Base-by-base conservation (phyloP, 2,329 filamentous ascomycete species). In the Fusarium mundagurra region DNA sequence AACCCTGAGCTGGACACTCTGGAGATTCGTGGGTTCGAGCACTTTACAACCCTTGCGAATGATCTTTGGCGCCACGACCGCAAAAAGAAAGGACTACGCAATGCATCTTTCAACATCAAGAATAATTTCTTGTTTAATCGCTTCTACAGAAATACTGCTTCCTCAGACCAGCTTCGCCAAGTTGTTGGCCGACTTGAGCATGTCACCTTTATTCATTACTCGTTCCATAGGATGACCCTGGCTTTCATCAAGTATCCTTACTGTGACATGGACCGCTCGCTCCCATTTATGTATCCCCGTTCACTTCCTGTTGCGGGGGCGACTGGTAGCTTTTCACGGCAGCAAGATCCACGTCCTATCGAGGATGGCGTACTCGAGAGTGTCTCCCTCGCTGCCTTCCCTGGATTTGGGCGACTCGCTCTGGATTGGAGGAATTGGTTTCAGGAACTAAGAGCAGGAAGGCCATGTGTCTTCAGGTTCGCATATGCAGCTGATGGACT, bases 1-100 rank as follows among this genome's bases (percentile, higher is more conserved):
- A 54, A 43, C n/a, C 59, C 47, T 54, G 59, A 61, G 29, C 29
- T 54, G 14, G 59, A 61, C 27, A 54, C 29, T 20, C 9, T 54
- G 36, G 29, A 61, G 5, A 29, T 61, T 7, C 3, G 4, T 5
- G 47, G 47, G 11, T n/a, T 39, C 4, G 10, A n/a, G 1, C 18
- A 29, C 10, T 36, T 61, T 24, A 20, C 12, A 12, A 20, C 18
- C 12, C 22, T 61, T 39, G 47, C 29, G 5, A 16, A 22, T 10
- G 36, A 54, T 12, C 2, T 54, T 20, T 54, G 36, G 47, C 12
- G 3, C 8, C 10, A 27, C 33, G 47, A 54, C 16, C 16, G 22
- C 8, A 11, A n/a, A 50, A 50, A 50, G 29, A 22, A 12, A 13
- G 47, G 47, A 50, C 47, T 33, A 18, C 22, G 22, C 22, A 50